Evolutionary conservation across 345 rosid genomes (phyloP).

Genomic region (Eucalyptus fibrosa): DNA sequence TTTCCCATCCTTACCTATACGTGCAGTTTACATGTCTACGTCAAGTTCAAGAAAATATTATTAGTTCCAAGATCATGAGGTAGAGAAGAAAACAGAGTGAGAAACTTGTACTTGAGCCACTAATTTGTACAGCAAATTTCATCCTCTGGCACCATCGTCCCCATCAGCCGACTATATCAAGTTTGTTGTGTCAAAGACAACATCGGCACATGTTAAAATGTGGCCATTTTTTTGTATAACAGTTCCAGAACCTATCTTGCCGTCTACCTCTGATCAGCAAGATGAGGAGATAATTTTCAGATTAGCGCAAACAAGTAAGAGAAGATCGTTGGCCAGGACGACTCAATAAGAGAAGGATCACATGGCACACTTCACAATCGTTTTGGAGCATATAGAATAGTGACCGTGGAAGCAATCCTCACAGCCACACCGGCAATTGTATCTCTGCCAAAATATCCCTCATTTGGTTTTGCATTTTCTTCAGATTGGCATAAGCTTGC

Average conservation of each 20-base stretch:
- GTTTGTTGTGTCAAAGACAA: not conserved
- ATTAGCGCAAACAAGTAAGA: not conserved
- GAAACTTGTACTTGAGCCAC: not conserved
- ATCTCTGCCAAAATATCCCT: not conserved
- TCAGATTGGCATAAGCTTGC: not conserved
- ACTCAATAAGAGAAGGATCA: not conserved
- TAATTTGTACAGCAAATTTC: not conserved
- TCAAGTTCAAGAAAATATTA: not conserved
- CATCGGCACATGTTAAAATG: not conserved
- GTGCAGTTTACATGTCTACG: not conserved
- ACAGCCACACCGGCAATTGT: not conserved
- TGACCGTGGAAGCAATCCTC: not conserved
- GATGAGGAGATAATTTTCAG: not conserved
- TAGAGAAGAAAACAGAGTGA: not conserved
- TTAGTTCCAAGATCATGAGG: not conserved
- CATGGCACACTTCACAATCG: accelerated
- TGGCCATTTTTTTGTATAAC: not conserved
- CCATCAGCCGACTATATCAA: not conserved
- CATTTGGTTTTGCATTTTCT: not conserved
- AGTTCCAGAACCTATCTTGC: not conserved
- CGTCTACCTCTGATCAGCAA: not conserved
- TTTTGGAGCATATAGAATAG: not conserved
- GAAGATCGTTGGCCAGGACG: not conserved
- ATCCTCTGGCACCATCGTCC: accelerated
- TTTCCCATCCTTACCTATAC: not conserved